Evolutionary conservation across 306 rosid genomes (phyloP), one percentile per base, ranked within the genome.

Genomic region (Lathyrus sativus): DNA sequence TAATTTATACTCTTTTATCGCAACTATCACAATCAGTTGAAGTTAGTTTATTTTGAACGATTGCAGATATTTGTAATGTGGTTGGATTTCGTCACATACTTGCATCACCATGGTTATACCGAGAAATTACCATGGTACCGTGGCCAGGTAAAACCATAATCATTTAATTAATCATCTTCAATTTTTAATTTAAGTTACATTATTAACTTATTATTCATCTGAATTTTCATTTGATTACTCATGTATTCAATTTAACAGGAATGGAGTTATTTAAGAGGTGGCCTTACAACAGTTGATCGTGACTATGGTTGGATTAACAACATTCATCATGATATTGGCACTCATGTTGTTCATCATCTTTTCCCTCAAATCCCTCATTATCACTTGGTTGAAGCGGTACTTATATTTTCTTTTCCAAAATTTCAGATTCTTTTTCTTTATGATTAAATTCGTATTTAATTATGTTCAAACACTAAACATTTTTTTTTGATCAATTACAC

Each of bases 341-440:
- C 99, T 9, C 99, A 93, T 77, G 97, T 90, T 24, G 82, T 93
- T 5, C 99, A 93, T 65, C 99, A 93, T 78, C 96, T 93, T 65
- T 93, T 93, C 70, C 99, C 99, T 64, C 99, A 93, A 68, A 93
- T 93, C 74, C 99, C 99, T 18, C 99, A 93, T 78, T 93, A 93
- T 29, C 91, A 93, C 54, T 82, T 93, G 8, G 76, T 87, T 0
- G 96, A 93, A 88, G 99, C 99, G 68, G 99, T 92, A 84, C 3
- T 11, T 17, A 26, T 26, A 24, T 17, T 6, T 33, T 33, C 0
- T 33, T 33, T 33, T 6, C 6, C 38, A 33, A 33, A 6, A 6
- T 33, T 33, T 5, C 6, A 6, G 6, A 5, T 31, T 6, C 1
- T 6, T 0, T 33, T 5, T 33, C 2, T 33, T 33, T 33, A 33